These are phyloP conservation scores for Pseudogymnoascus sp. DNA, from an alignment of 2,329 filamentous ascomycete genomes.

Conservation along the genomic window DNA sequence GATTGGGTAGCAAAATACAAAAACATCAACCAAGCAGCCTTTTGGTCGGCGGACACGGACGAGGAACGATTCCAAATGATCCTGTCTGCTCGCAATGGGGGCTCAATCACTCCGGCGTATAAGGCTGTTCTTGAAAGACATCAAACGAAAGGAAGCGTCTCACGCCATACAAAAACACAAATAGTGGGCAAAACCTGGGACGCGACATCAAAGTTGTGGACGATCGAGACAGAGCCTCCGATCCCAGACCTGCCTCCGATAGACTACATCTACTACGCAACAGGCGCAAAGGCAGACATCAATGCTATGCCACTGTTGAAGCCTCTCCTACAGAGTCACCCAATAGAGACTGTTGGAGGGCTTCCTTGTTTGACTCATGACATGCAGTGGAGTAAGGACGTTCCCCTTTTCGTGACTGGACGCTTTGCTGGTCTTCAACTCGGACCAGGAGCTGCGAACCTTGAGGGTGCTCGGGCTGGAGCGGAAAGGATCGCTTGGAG, in stretches of 20 bases:
- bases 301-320: constrained; percentile 50
- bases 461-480: constrained; percentile 63
- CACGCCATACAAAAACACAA: constrained; percentile 48
- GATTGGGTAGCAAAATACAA: constrained; percentile 77
- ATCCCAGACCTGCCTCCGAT: constrained; percentile 40
- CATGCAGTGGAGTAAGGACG: constrained; percentile 63
- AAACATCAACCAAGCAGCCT: constrained; percentile 66
- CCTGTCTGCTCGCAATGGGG: constrained; percentile 58
- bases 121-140: constrained; percentile 58
- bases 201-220: constrained; percentile 37
- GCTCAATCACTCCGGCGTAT: constrained; percentile 59
- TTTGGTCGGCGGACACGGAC: constrained; percentile 68
- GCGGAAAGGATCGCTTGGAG: constrained; percentile 68
- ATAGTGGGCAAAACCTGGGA: constrained; percentile 46
- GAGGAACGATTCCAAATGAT: constrained; percentile 60
- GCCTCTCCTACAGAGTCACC: constrained; percentile 48
- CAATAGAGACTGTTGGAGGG: constrained; percentile 54
- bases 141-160: constrained; percentile 40
- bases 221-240: constrained; percentile 43
- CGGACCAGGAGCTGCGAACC: constrained; percentile 64
- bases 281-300: constrained; percentile 59
- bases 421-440: constrained; percentile 58
- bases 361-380: constrained; percentile 69
- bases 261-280: constrained; percentile 41
- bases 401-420: constrained; percentile 66